phyloP scores from a whole-genome alignment of 176 grass and related monocot genomes.

The Phragmites australis region DNA sequence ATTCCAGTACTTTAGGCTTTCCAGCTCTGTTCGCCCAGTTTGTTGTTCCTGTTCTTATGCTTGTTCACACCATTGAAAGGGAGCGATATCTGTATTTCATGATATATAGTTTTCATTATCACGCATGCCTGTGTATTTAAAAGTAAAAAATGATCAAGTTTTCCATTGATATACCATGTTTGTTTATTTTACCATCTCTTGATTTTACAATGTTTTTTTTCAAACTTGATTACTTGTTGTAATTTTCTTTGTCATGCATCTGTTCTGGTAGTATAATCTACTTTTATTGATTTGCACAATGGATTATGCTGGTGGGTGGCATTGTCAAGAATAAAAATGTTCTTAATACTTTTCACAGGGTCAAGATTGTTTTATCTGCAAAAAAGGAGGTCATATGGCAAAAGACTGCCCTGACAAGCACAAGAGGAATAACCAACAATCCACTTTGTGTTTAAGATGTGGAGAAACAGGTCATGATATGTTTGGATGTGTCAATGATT shows the following conservation, averaged over 20 bases:
- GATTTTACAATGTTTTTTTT: neutral
- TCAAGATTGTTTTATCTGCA: conserved; percentile 90
- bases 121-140: conserved; percentile 10
- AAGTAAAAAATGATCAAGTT: neutral
- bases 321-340: conserved; percentile 23
- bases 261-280: neutral
- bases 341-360: conserved; percentile 49
- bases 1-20: conserved; percentile 1
- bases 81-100: neutral
- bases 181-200: neutral
- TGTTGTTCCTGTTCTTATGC: neutral
- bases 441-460: conserved; percentile 74
- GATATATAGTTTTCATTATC: neutral
- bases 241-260: neutral
- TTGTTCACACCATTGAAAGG: neutral
- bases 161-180: neutral
- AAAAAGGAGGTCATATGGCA: conserved; percentile 82
- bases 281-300: neutral
- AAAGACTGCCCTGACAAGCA: conserved; percentile 92
- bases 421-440: conserved; percentile 56
- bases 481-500: conserved; percentile 75
- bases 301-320: neutral
- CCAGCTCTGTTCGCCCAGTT: neutral
- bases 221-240: neutral
- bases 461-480: conserved; percentile 81